Conservation (phyloP, 2,329 filamentous ascomycete genomes). For the Xylariaceae sp. region DNA sequence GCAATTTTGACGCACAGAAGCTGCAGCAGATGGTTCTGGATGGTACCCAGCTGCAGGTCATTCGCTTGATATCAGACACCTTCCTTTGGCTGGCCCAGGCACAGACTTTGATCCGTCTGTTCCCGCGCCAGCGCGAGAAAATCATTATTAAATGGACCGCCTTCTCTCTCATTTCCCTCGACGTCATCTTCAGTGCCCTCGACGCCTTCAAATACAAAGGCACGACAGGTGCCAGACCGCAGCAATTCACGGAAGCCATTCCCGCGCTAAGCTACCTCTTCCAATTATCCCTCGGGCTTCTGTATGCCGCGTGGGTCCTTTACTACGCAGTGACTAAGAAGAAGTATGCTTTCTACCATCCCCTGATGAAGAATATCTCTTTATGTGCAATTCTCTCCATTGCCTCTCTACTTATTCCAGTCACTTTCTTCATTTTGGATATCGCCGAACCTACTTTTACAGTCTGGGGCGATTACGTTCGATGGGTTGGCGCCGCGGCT, state of each 20-base stretch:
- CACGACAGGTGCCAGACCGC: constrained; percentile 58
- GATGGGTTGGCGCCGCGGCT: constrained; percentile 93
- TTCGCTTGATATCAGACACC: constrained; percentile 89
- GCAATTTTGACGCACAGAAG: constrained; percentile 73
- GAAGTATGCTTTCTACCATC: constrained; percentile 85
- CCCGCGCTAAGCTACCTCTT: constrained; percentile 90
- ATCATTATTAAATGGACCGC: constrained; percentile 99
- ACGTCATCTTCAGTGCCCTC: constrained; percentile 85
- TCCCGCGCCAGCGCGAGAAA: constrained; percentile 95
- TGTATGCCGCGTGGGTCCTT: constrained; percentile 91
- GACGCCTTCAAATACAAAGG: constrained; percentile 72
- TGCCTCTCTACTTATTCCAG: constrained; percentile 78
- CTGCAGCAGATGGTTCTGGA: constrained; percentile 79
- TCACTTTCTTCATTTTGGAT: constrained; percentile 91
- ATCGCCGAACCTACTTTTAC: constrained; percentile 82
- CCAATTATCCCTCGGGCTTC: constrained; percentile 77
- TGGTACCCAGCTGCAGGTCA: constrained; percentile 82
- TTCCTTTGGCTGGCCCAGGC: constrained; percentile 98
- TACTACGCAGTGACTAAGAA: constrained; percentile 93
- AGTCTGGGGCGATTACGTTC: constrained; percentile 91
- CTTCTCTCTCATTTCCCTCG: constrained; percentile 86
- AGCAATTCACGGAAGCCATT: constrained; percentile 82
- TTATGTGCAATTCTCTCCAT: constrained; percentile 77
- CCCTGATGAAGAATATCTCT: constrained; percentile 84
- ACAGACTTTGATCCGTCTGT: constrained; percentile 91